phyloP scores from a whole-genome alignment of 805 yeast species.

The Candida caryicola region DNA sequence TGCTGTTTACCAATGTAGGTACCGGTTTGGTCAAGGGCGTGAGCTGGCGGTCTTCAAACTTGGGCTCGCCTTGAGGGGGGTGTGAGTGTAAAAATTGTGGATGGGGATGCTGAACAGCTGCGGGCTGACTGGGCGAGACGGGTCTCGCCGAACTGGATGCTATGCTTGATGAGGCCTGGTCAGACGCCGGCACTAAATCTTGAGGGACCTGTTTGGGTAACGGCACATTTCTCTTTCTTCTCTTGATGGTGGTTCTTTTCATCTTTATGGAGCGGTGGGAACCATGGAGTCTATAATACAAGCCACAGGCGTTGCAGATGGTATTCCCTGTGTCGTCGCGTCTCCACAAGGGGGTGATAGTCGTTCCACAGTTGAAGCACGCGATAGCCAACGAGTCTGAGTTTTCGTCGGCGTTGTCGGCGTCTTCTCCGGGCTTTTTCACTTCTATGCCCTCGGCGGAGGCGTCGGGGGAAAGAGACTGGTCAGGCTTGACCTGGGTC shows the following conservation, averaged over 20 bases:
- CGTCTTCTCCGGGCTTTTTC: slow-evolving; percentile 1
- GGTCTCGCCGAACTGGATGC: no score
- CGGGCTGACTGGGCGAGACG: not conserved
- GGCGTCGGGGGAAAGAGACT: slow-evolving; percentile 1
- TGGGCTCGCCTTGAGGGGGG: not conserved
- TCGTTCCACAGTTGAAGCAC: slow-evolving; percentile 79
- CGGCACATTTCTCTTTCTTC: slow-evolving; percentile 54
- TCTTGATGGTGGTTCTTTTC: slow-evolving; percentile 70
- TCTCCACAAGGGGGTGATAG: slow-evolving; percentile 86
- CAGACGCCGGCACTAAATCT: not conserved
- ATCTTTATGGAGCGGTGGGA: slow-evolving; percentile 71
- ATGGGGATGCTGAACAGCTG: not conserved
- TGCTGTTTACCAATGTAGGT: not conserved
- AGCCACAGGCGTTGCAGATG: slow-evolving; percentile 86
- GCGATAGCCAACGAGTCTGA: slow-evolving; percentile 60
- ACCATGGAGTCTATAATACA: slow-evolving; percentile 74
- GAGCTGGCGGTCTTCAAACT: not conserved
- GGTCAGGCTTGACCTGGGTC: not conserved
- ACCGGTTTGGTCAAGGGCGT: not conserved
- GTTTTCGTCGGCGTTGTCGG: slow-evolving; percentile 13
- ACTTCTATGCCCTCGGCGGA: slow-evolving; percentile 1
- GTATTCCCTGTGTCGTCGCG: slow-evolving; percentile 79
- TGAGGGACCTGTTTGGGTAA: not conserved
- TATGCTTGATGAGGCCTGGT: no score
- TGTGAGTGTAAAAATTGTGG: not conserved